Conservation (phyloP, 2,329 filamentous ascomycete genomes). For the Monosporascus sp. region DNA sequence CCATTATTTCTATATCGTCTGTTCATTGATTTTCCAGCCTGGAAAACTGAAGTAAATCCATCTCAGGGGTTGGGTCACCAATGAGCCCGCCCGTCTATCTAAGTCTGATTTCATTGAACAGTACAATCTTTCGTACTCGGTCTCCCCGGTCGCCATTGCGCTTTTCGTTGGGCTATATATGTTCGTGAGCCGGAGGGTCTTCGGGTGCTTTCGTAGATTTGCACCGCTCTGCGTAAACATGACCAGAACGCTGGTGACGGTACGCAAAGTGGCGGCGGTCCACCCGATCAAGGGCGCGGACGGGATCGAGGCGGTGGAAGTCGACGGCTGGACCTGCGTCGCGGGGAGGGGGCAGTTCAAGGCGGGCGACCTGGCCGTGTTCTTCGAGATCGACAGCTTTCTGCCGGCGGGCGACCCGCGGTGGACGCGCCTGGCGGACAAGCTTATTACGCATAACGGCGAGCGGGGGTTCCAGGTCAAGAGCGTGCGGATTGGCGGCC, state of each 20-base stretch:
- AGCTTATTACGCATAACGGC: conserved; percentile 10
- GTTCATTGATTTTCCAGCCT: no score
- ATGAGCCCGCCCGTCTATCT: no score
- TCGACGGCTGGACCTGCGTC: conserved; percentile 23
- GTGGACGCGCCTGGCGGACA: conserved; percentile 11
- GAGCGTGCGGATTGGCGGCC: conserved; percentile 7
- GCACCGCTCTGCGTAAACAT: neutral
- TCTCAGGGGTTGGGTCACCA: no score
- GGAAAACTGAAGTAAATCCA: no score
- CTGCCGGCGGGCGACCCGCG: conserved; percentile 15
- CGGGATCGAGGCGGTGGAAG: conserved; percentile 8
- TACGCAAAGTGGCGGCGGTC: conserved; percentile 16
- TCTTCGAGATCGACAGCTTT: conserved; percentile 27
- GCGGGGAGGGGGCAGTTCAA: conserved; percentile 6
- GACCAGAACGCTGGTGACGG: conserved; percentile 28
- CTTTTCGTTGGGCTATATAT: no score
- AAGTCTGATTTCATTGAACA: no score
- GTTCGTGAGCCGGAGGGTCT: no score
- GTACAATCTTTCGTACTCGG: no score
- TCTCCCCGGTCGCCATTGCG: no score
- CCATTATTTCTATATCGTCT: no score
- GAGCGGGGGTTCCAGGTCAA: conserved; percentile 17
- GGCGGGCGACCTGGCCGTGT: conserved; percentile 18
- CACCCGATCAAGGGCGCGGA: conserved; percentile 7
- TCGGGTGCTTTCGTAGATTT: no score